These are phyloP conservation scores for Barnettozyma californica DNA, from an alignment of 805 yeast species.

Conservation along the genomic window DNA sequence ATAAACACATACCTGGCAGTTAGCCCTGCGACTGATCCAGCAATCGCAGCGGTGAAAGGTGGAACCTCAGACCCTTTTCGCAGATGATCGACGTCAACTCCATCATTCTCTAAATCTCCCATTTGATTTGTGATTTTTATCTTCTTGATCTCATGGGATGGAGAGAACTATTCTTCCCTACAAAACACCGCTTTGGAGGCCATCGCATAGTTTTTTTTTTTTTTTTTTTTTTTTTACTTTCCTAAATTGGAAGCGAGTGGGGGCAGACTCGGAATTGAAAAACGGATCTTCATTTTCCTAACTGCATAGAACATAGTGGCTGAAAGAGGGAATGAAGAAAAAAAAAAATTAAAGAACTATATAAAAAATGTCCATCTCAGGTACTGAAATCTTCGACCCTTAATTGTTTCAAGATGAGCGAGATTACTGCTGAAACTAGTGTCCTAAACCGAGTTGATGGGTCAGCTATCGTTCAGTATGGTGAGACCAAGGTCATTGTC, in stretches of 20 bases:
- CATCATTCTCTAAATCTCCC: not conserved
- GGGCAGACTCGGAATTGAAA: no score
- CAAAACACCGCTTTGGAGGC: no score
- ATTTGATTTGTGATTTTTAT: no score
- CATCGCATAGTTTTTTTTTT: no score
- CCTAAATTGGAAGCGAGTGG: no score
- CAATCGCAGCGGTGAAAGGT: conserved; percentile 34
- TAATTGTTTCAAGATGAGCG: not conserved
- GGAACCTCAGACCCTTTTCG: conserved; percentile 38
- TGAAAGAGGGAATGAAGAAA: no score
- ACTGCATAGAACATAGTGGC: no score
- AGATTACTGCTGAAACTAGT: conserved; percentile 14
- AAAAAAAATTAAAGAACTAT: no score
- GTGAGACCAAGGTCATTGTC: conserved; percentile 53
- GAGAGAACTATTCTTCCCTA: no score
- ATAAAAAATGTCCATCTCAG: not conserved
- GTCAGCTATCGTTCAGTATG: conserved; percentile 54
- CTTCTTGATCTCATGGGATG: no score
- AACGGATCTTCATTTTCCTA: no score
- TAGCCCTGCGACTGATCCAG: conserved; percentile 45
- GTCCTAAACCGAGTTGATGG: conserved; percentile 68
- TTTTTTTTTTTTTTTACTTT: no score
- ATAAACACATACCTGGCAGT: conserved; percentile 31
- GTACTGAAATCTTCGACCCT: not conserved
- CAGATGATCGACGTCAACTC: conserved; percentile 43